Conservation (phyloP, 2,329 filamentous ascomycete genomes). For the Anisogramma anomala region DNA sequence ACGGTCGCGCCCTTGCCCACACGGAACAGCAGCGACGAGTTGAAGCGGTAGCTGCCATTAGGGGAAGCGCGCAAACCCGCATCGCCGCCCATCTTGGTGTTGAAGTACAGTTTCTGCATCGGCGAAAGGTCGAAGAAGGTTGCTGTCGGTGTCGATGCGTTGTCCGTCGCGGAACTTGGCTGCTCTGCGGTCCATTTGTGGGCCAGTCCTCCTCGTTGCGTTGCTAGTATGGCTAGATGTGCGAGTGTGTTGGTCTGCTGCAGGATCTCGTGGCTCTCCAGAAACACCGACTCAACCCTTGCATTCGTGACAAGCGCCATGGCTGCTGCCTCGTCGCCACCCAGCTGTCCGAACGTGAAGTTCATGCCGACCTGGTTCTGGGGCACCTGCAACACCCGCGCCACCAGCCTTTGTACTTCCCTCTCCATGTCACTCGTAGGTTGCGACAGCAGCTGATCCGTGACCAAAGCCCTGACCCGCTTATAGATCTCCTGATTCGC, state of each 20-base stretch:
- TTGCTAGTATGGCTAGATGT: constrained; percentile 28
- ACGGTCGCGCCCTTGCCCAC: constrained; percentile 30
- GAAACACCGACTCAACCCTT: constrained; percentile 27
- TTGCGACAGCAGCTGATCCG: constrained; percentile 24
- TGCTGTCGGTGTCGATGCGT: neutral
- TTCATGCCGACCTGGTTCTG: constrained; percentile 31
- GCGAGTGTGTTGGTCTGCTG: constrained; percentile 26
- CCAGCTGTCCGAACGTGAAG: constrained; percentile 28
- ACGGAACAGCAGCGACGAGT: constrained; percentile 37
- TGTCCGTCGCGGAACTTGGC: constrained; percentile 18
- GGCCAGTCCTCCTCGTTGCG: constrained; percentile 21
- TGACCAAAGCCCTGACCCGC: constrained; percentile 33
- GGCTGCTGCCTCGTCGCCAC: constrained; percentile 29
- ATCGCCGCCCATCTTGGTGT: constrained; percentile 32
- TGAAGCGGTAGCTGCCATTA: constrained; percentile 34
- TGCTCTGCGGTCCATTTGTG: constrained; percentile 24
- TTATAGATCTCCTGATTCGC: constrained; percentile 35
- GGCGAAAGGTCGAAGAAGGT: constrained; percentile 35
- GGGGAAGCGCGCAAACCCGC: constrained; percentile 19
- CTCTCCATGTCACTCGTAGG: constrained; percentile 29
- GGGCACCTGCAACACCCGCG: constrained; percentile 28
- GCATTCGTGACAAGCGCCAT: constrained; percentile 29
- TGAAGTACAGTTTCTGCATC: constrained; percentile 44
- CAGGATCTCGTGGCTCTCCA: constrained; percentile 27
- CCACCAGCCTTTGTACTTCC: constrained; percentile 27